Evolutionary conservation across 768 basidiomycete genomes (phyloP), one percentile per base, ranked within the genome.

Genomic region (Omphalotus guepiniiformis): DNA sequence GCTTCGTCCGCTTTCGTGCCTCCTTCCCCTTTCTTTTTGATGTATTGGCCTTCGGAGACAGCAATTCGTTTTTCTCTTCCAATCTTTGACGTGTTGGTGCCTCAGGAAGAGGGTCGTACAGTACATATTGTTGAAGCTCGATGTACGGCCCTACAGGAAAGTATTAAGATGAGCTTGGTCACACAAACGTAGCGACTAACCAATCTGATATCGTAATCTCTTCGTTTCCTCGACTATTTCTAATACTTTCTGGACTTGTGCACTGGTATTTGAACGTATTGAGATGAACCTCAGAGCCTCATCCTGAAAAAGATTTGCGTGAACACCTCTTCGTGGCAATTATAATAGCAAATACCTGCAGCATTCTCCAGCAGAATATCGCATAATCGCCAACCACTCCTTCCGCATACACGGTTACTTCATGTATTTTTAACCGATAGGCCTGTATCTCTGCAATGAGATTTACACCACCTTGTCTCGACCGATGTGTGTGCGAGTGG

Each of bases 231-330:
- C 86, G 0, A 89, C 88, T 3, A 91, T 81, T 47, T 82, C 80
- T 30, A 92, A 69, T 1, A 91, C 89, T 56, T 88, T 91, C 4
- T 86, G 76, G 2, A 91, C 90, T 39, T 85, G 71, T 2, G 72
- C 69, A 2, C 79, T 65, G 13, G 78, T 74, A 19, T 75, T 73
- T 9, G 88, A 85, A 18, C 82, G 76, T 18, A 93, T 64, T 3
- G 83, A 82, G 49, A 92, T 76, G 57, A 89, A 92, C 7, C 91
- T 63, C 77, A 93, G 83, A 5, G 84, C 83, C 49, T 86, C 82
- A 48, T 90, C 87, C 88, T 88, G 39, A 6, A 53, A 18, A 6
- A 12, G 39, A 19, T 39, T 35, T 32, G 25, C 13, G 42, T 32
- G 23, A 16, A 16, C n/a, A 26, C 8, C 35, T 22, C 25, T 30